These are phyloP conservation scores for Alternaria tenuissima DNA, from an alignment of 2,329 filamentous ascomycete genomes.

Conservation along the genomic window DNA sequence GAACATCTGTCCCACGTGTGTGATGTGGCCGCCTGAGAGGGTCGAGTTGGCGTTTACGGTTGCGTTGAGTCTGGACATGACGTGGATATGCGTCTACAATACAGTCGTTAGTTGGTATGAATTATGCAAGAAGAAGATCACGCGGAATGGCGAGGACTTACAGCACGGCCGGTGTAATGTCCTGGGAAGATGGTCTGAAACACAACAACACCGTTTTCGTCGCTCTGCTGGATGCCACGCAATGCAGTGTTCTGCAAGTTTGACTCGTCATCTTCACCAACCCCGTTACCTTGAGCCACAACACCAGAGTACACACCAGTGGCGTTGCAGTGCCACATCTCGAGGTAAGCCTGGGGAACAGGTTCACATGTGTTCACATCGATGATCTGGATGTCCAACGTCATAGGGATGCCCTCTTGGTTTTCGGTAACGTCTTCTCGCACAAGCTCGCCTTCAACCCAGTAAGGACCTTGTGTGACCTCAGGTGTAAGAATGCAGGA, in stretches of 20 bases:
- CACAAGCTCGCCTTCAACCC: conserved; percentile 61
- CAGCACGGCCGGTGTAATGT: conserved; percentile 45
- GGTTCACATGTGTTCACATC: conserved; percentile 64
- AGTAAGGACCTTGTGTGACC: conserved; percentile 46
- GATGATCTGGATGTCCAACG: conserved; percentile 63
- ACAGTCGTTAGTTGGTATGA: not conserved
- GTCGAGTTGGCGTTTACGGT: conserved; percentile 52
- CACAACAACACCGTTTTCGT: conserved; percentile 57
- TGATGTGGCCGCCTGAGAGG: conserved; percentile 46
- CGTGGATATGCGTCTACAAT: conserved; percentile 51
- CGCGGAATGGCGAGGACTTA: conserved; percentile 17
- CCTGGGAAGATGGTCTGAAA: conserved; percentile 60
- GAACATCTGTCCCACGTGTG: conserved; percentile 57
- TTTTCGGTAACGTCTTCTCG: conserved; percentile 59
- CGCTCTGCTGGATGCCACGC: conserved; percentile 58
- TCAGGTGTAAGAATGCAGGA: conserved; percentile 48
- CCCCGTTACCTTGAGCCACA: conserved; percentile 54
- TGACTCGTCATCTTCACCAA: conserved; percentile 39
- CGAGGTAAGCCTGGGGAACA: conserved; percentile 58
- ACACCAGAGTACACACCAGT: conserved; percentile 50
- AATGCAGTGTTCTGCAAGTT: conserved; percentile 52
- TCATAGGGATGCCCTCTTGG: conserved; percentile 59
- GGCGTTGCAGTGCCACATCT: conserved; percentile 61
- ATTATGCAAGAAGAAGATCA: not conserved
- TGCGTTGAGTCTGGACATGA: conserved; percentile 51